Conservation (phyloP, 179 eudicot species). For the Dionaea muscipula region DNA sequence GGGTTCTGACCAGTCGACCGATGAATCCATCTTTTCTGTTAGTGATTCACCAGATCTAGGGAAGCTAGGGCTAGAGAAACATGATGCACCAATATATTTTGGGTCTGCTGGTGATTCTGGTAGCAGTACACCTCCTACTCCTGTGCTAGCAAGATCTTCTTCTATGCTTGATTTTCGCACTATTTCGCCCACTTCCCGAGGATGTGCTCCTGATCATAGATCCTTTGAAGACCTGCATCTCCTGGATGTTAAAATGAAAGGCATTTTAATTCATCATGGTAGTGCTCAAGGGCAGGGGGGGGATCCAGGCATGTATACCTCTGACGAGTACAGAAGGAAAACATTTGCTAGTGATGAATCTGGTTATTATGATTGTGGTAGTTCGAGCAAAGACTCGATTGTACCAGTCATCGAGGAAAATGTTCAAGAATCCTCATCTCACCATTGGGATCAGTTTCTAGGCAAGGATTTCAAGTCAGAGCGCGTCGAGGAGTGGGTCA, state of each 20-base stretch:
- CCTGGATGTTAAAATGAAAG: slow-evolving; percentile 25
- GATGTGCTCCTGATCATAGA: slow-evolving; percentile 7
- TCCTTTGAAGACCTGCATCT: slow-evolving; percentile 48
- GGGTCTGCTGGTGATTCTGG: slow-evolving; percentile 20
- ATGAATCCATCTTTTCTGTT: slow-evolving; percentile 33
- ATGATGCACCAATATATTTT: slow-evolving; percentile 19
- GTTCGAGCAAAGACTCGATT: slow-evolving; percentile 77
- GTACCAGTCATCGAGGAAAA: slow-evolving; percentile 45
- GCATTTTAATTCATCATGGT: slow-evolving; percentile 18
- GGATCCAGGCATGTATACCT: slow-evolving; percentile 10
- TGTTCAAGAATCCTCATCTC: slow-evolving; percentile 26
- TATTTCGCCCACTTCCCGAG: slow-evolving; percentile 17
- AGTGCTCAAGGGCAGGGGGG: slow-evolving; percentile 12
- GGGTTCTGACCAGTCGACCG: slow-evolving; percentile 27
- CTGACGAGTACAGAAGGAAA: slow-evolving; percentile 29
- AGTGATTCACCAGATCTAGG: slow-evolving; percentile 26
- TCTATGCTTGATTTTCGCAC: slow-evolving; percentile 50
- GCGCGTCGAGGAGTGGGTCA: slow-evolving; percentile 76
- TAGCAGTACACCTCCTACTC: slow-evolving; percentile 19
- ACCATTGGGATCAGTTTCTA: slow-evolving; percentile 29
- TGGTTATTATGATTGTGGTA: slow-evolving; percentile 44
- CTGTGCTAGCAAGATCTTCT: slow-evolving; percentile 37
- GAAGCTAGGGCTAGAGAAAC: slow-evolving; percentile 24
- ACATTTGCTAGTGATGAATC: slow-evolving; percentile 25
- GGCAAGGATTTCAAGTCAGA: slow-evolving; percentile 44